Conservation (phyloP, 2,329 filamentous ascomycete genomes). For the Acrocalymma vagum region DNA sequence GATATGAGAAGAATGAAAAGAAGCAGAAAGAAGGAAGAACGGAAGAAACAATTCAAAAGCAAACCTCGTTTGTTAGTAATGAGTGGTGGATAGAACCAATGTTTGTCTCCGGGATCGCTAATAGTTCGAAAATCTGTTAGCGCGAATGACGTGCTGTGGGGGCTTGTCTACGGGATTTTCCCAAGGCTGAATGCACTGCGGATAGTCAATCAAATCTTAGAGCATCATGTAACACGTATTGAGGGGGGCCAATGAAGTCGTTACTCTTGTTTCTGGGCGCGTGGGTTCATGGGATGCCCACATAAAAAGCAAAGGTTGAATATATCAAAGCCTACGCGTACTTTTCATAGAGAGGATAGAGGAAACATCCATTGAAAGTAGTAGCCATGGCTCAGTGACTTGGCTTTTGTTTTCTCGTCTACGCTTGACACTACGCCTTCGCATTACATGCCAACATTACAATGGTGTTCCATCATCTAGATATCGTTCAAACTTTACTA, state of each 20-base stretch:
- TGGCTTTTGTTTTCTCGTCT: no score
- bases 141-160: slow-evolving; percentile 7
- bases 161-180: neutral
- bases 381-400: neutral
- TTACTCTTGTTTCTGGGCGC: no score
- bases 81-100: no score
- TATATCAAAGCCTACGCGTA: neutral
- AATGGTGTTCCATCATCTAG: neutral
- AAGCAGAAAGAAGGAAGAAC: slow-evolving; percentile 61
- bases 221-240: neutral
- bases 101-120: no score
- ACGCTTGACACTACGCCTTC: no score
- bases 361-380: slow-evolving; percentile 1
- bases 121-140: slow-evolving; percentile 5
- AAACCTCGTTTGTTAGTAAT: no score
- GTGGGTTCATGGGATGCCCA: no score
- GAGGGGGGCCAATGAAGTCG: neutral
- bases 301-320: neutral
- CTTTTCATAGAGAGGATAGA: neutral
- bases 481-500: slow-evolving; percentile 8
- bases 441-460: neutral
- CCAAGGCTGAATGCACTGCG: neutral
- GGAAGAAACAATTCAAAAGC: no score
- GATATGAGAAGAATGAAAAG: slow-evolving; percentile 64
- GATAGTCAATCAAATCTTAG: neutral